Evolutionary conservation across 345 rosid genomes (phyloP).

Genomic region (Pistacia integerrima): DNA sequence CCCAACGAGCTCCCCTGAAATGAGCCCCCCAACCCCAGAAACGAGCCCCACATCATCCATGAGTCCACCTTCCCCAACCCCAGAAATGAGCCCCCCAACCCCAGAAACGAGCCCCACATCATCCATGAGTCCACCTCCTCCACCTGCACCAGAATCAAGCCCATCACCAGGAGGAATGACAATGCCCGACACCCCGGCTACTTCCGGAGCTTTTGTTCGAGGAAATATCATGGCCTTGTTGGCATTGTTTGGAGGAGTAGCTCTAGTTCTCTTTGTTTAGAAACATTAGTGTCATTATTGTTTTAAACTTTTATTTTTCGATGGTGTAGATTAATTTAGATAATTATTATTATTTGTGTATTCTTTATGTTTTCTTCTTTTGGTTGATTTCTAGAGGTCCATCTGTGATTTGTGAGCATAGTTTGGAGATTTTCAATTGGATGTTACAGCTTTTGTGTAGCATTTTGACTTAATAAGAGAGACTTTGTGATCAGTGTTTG

Average conservation of each 20-base stretch:
- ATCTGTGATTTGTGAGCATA: constrained; percentile 9
- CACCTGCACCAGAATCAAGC: neutral
- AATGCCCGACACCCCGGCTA: constrained; percentile 7
- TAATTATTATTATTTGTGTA: constrained; percentile 43
- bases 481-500: constrained; percentile 21
- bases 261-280: constrained; percentile 38
- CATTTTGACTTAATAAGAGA: constrained; percentile 39
- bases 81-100: neutral
- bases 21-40: constrained; percentile 14
- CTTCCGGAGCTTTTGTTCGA: constrained; percentile 30
- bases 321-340: constrained; percentile 29
- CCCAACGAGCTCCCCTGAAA: constrained; percentile 14
- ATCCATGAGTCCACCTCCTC: neutral
- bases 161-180: neutral
- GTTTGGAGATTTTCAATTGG: constrained; percentile 22
- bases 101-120: neutral
- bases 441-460: constrained; percentile 30
- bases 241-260: constrained; percentile 38
- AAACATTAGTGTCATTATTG: neutral
- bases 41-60: neutral
- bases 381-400: too few species aligned
- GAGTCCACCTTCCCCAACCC: neutral
- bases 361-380: constrained; percentile 21
- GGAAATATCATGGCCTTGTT: constrained; percentile 30
- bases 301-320: neutral